Evolutionary conservation across 768 basidiomycete species (phyloP).

Genomic region (Lentinula aciculospora): DNA sequence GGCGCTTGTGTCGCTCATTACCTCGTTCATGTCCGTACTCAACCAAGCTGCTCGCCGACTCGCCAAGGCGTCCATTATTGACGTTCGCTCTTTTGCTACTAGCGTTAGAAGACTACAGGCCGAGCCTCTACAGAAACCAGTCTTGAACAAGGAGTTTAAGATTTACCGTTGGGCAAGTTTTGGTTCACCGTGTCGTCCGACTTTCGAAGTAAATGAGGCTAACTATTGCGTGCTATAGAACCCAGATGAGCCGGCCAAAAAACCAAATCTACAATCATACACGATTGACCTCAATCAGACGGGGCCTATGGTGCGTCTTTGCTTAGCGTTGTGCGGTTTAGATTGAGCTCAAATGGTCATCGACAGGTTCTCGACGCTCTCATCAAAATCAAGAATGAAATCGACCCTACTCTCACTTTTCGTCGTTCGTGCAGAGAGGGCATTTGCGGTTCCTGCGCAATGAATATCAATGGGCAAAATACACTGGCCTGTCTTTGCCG

Average conservation of each 20-base stretch:
- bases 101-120: constrained; percentile 29
- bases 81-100: constrained; percentile 25
- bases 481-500: constrained; percentile 96
- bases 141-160: constrained; percentile 89
- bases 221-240: constrained; percentile 43
- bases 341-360: not conserved
- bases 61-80: not conserved
- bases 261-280: constrained; percentile 89
- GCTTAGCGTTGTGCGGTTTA: not conserved
- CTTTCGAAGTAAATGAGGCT: not conserved
- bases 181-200: not conserved
- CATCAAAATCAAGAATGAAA: constrained; percentile 99
- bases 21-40: constrained; percentile 6
- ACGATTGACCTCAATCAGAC: constrained; percentile 89
- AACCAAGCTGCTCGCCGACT: not conserved
- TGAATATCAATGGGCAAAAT: constrained; percentile 99
- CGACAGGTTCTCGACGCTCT: constrained; percentile 78
- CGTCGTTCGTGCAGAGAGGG: constrained; percentile 90
- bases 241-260: constrained; percentile 89
- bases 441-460: constrained; percentile 97
- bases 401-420: constrained; percentile 96
- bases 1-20: not conserved
- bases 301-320: constrained; percentile 77
- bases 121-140: constrained; percentile 54
- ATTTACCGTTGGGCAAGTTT: constrained; percentile 93